Evolutionary conservation across 495 filamentous ascomycete genomes (phyloP).

Genomic region (Podospora bellae-mahoneyi): DNA sequence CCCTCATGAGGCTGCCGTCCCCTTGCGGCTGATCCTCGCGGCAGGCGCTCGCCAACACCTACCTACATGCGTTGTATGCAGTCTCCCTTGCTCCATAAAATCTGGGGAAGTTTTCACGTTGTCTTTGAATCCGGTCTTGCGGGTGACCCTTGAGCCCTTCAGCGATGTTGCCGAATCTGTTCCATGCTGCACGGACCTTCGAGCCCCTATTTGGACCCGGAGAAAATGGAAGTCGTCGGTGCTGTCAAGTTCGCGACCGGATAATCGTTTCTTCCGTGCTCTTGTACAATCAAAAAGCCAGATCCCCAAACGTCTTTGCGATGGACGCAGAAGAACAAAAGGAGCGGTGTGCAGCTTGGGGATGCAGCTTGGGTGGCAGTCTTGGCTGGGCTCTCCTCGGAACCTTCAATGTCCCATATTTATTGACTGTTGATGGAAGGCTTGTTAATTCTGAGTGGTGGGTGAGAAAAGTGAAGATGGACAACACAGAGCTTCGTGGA

Average conservation of each 20-base stretch:
- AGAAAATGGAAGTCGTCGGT: background rate
- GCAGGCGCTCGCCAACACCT: constrained; percentile 1
- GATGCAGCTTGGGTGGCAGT: background rate
- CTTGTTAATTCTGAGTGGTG: background rate
- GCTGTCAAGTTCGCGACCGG: background rate
- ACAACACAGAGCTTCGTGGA: background rate
- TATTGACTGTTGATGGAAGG: background rate
- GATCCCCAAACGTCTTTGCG: background rate
- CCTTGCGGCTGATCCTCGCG: background rate
- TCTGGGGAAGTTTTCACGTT: background rate
- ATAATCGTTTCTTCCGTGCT: background rate
- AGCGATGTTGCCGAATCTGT: background rate
- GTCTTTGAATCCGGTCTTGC: background rate
- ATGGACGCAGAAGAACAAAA: background rate
- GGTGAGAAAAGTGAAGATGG: background rate
- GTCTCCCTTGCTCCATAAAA: constrained; percentile 1
- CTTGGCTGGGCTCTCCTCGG: background rate
- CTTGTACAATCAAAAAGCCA: background rate
- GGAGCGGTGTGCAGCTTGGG: constrained; percentile 4
- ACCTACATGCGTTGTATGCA: background rate
- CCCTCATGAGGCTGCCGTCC: background rate
- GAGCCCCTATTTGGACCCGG: background rate
- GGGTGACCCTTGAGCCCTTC: background rate
- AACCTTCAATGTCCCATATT: background rate
- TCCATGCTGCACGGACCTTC: background rate